A percentile compares a stretch with the other conserved stretches of the same genome.
Evolutionary conservation across 176 grass and related monocot species (phyloP).

Genomic region (Oryza glumipatula): DNA sequence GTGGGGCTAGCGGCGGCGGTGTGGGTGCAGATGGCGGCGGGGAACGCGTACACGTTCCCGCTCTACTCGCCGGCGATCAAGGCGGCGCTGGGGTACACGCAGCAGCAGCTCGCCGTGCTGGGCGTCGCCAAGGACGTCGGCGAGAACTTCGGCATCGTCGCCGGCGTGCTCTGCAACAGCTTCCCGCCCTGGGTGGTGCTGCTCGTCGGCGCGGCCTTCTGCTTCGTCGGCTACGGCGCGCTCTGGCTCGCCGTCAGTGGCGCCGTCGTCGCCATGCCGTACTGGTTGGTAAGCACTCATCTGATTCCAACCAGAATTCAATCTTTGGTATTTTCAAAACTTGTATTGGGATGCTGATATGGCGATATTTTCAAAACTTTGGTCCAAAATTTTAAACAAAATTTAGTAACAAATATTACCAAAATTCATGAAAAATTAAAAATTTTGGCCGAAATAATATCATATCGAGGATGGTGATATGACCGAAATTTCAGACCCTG

Average conservation of each 20-base stretch:
- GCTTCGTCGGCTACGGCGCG: slow-evolving; percentile 58
- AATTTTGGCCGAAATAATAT: too few relatives aligned
- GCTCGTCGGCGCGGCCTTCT: slow-evolving; percentile 49
- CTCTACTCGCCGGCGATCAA: slow-evolving; percentile 67
- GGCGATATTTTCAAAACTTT: too few relatives aligned
- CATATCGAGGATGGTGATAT: too few relatives aligned
- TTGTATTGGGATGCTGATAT: too few relatives aligned
- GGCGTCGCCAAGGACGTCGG: slow-evolving; percentile 80
- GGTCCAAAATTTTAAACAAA: too few relatives aligned
- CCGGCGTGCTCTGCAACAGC: slow-evolving; percentile 63
- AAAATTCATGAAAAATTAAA: too few relatives aligned
- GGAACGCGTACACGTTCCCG: slow-evolving; percentile 70
- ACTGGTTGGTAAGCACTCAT: slow-evolving; percentile 46
- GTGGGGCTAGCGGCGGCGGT: slow-evolving; percentile 68
- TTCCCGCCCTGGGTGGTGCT: slow-evolving; percentile 60
- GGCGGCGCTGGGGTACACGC: slow-evolving; percentile 45
- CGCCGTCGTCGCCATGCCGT: slow-evolving; percentile 50
- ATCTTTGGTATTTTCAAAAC: too few relatives aligned
- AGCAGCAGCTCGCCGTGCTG: slow-evolving; percentile 64
- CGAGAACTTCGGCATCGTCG: slow-evolving; percentile 71
- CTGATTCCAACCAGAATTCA: too few relatives aligned
- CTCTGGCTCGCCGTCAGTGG: slow-evolving; percentile 60
- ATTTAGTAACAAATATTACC: too few relatives aligned
- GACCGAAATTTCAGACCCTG: too few relatives aligned
- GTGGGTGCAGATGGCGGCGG: slow-evolving; percentile 71